Evolutionary conservation across 1,284 basidiomycete genomes (phyloP), one percentile per base, ranked within the genome.

Genomic region (Austroboletus novae-zelandiae): DNA sequence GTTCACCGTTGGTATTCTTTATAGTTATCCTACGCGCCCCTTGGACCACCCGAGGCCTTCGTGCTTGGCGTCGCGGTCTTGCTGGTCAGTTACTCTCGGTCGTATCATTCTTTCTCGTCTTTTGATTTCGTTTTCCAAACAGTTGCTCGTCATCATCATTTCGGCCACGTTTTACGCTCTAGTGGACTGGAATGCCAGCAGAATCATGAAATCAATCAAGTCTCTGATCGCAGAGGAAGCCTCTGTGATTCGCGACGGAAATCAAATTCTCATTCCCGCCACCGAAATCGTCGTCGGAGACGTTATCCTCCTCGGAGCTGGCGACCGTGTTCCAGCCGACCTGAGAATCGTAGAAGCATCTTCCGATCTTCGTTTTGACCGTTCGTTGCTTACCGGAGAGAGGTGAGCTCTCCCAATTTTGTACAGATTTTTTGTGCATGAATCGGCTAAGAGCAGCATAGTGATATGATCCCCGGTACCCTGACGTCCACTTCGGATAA

Each of bases 241-340:
- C 11, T 57, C 69, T 0, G 73, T 75, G 43, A 58, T 74, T 14
- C 64, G 84, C 3, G 86, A 89, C 57, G 84, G 85, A 10, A 75
- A 78, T 47, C 74, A 79, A 27, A 71, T 78, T 30, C 80, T 80
- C 43, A 68, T 89, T 5, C 74, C 84, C 9, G 90, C 89, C 20
- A 86, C 89, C 58, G 86, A 91, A 44, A 80, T 94, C 17, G 85
- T 92, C 0, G 88, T 89, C 0, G 91, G 91, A 9, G 91, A 94
- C 62, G 72, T 94, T 15, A 83, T 94, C 47, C 79, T 80, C 0
- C 87, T 94, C 61, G 74, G 77, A 11, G 77, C 82, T 1, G 83
- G 91, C 13, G 89, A 94, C 65, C 83, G 90, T 13, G 79, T 94
- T 6, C 92, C 91, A 0, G 91, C 91, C 1, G 91, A 94, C 59